Evolutionary conservation across 352 stramenopile species (phyloP), one percentile per base, ranked within the genome.

Genomic region (Aphanomyces invadans): DNA sequence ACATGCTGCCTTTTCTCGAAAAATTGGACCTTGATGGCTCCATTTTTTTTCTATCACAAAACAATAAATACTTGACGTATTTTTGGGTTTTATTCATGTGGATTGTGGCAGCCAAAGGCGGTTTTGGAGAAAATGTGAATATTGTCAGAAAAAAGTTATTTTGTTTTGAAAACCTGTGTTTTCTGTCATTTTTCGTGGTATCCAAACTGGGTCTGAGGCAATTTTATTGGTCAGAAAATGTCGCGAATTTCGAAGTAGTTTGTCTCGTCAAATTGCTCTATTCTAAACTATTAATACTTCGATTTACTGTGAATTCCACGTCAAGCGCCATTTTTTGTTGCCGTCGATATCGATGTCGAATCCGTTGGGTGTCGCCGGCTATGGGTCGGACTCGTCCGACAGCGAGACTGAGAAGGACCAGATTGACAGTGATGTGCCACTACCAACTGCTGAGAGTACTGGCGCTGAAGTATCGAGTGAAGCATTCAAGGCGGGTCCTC

Each of bases 331-430:
- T n/a, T n/a, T n/a, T n/a, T n/a, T n/a, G n/a, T n/a, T n/a, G n/a
- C n/a, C n/a, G n/a, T n/a, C n/a, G n/a, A n/a, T n/a, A n/a, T n/a
- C n/a, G n/a, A 60, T 17, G 66, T 75, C 74, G 75, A 81, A 78
- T 66, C 48, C 72, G 38, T 65, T 81, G 10, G 75, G 75, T 3
- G 54, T 81, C 31, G 57, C 48, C 21, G 65, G 49, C 33, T 79
- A 79, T 62, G 70, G 52, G 44, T 78, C 73, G 26, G 75, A 78
- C 31, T 57, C 49, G 36, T 42, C 36, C 21, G 75, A 81, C 0
- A 73, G 76, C 7, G 73, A 73, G 7, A 19, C 70, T 10, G 66
- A 45, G 60, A 44, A 69, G 5, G 63, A 73, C 19, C 64, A 59
- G 21, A 62, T 28, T n/a, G n/a, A n/a, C n/a, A n/a, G n/a, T 19